Evolutionary conservation across 495 filamentous ascomycete species (phyloP), one percentile per base, ranked within the genome.

Genomic region (Aspergillus olivimuriae): DNA sequence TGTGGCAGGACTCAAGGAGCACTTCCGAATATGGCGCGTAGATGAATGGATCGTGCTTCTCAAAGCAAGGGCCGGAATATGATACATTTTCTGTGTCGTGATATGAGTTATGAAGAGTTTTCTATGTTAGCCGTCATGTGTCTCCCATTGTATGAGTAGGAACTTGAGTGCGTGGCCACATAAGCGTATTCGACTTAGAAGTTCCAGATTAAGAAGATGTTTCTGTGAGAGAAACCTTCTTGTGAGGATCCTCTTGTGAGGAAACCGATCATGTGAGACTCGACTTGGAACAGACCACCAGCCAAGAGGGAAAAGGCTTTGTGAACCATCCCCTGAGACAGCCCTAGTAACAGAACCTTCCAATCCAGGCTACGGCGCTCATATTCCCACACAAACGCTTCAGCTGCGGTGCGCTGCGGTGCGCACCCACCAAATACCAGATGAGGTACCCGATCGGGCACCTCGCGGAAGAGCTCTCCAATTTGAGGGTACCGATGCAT

Each of bases 1-100:
- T 48, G 16, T 37, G 21, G 35, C 47, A 30, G 10, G 18, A 34
- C 40, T 34, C 32, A 17, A 39, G 47, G 39, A 2, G 47, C 17
- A 37, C 34, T 40, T 37, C 22, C 8, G 28, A 37, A 42, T n/a
- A n/a, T n/a, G n/a, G n/a, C n/a, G n/a, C n/a, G n/a, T n/a, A n/a
- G n/a, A n/a, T n/a, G n/a, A n/a, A n/a, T n/a, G n/a, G n/a, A n/a
- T n/a, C n/a, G n/a, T 28, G 6, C 11, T 11, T 28, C 24, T 28
- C 11, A 28, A 6, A 28, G 24, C 24, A 6, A 28, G 24, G 6
- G 5, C 24, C 24, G 24, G 5, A 28, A 11, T 28, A 28, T 5
- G 24, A 28, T 11, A 28, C 11, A 11, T 5, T 28, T 28, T 28
- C 24, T 28, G 24, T 28, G 11, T 28, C 11, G 11, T 11, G 6